A percentile compares a stretch with the other conserved stretches of the same genome.
Evolutionary conservation across 441 rosid genomes (phyloP).

Genomic region (Breynia disticha): DNA sequence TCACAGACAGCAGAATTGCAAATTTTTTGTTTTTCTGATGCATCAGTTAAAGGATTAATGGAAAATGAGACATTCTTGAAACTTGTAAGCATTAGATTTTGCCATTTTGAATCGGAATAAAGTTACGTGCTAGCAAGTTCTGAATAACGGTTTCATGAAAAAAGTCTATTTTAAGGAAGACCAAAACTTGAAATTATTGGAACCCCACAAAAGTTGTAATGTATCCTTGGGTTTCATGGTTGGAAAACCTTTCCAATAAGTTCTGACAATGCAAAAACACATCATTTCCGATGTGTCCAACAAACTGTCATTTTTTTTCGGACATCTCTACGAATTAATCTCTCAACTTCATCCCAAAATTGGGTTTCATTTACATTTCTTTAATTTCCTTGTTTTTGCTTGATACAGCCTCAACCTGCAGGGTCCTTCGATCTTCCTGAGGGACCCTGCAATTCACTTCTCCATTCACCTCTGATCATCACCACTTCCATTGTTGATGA

Average conservation of each 20-base stretch:
- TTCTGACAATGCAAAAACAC: slow-evolving; percentile 1
- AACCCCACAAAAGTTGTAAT: neutral
- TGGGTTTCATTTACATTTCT: slow-evolving; percentile 4
- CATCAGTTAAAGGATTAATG: too few species aligned
- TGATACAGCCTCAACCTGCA: slow-evolving; percentile 6
- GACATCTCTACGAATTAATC: neutral
- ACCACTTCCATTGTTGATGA: neutral
- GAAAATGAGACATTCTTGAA: too few species aligned
- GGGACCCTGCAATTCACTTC: slow-evolving; percentile 22
- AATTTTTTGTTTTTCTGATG: too few species aligned
- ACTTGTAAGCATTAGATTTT: too few species aligned
- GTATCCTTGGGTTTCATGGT: neutral
- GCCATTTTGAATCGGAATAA: too few species aligned
- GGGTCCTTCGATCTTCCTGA: slow-evolving; percentile 31
- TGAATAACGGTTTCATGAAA: too few species aligned
- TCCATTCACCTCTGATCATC: neutral
- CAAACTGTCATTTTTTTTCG: slow-evolving; percentile 24
- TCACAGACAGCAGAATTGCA: too few species aligned
- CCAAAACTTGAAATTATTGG: neutral
- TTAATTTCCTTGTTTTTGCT: neutral
- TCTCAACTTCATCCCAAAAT: slow-evolving; percentile 2
- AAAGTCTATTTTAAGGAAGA: too few species aligned
- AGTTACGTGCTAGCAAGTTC: too few species aligned
- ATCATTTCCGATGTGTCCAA: slow-evolving; percentile 2
- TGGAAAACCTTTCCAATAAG: neutral